These are phyloP conservation scores for Mycena vulgaris DNA, from an alignment of 768 basidiomycete species.

Conservation along the genomic window DNA sequence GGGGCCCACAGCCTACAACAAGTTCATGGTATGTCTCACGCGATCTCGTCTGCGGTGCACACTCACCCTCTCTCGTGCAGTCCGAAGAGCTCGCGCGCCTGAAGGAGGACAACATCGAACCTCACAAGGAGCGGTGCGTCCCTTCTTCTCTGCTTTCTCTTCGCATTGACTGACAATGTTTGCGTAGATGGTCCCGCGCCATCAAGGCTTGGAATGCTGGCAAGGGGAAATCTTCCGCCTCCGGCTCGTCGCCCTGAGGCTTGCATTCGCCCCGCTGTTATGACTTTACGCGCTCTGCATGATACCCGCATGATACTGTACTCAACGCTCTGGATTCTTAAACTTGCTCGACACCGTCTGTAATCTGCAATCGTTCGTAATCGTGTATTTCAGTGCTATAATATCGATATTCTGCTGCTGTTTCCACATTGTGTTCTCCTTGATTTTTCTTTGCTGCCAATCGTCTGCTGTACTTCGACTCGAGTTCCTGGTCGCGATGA, in stretches of 20 bases:
- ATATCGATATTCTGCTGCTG: too few species aligned
- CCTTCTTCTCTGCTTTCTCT: background rate
- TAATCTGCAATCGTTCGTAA: too few species aligned
- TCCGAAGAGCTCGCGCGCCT: background rate
- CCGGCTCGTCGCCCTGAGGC: background rate
- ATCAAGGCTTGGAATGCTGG: background rate
- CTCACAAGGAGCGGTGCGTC: constrained; percentile 1
- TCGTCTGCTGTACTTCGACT: too few species aligned
- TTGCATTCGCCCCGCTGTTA: background rate
- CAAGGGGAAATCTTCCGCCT: background rate
- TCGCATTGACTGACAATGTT: background rate
- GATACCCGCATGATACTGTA: too few species aligned
- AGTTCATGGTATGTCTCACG: constrained; percentile 70
- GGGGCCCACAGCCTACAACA: constrained; percentile 83
- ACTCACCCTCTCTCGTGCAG: background rate
- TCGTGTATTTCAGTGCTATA: too few species aligned
- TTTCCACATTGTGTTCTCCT: too few species aligned
- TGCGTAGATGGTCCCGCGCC: background rate
- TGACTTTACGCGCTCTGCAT: too few species aligned
- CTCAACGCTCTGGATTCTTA: too few species aligned
- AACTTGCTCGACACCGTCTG: too few species aligned
- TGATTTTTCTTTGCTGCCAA: too few species aligned
- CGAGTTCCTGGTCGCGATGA: too few species aligned
- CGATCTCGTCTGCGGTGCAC: background rate
- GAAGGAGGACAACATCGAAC: background rate